Conservation (phyloP, 2,329 filamentous ascomycete genomes). For the Aquanectria penicillioides region DNA sequence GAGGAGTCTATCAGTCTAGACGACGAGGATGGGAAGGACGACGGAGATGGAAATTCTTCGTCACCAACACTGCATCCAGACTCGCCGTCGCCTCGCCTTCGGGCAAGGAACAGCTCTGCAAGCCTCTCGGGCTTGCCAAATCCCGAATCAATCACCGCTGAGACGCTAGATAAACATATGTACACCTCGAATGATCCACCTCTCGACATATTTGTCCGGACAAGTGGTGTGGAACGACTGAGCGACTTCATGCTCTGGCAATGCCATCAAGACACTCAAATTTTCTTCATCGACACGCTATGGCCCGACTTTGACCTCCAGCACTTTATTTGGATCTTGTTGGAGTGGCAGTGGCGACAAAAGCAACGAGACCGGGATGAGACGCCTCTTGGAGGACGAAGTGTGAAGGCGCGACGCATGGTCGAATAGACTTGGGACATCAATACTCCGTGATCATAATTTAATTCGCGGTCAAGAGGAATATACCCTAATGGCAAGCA, state of each 20-base stretch:
- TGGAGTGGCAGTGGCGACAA: slow-evolving; percentile 85
- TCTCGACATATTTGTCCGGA: slow-evolving; percentile 89
- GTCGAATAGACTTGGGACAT: slow-evolving; percentile 23
- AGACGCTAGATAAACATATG: slow-evolving; percentile 85
- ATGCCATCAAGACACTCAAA: slow-evolving; percentile 89
- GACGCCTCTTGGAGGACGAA: slow-evolving; percentile 47
- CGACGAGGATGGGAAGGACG: slow-evolving; percentile 53
- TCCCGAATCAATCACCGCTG: slow-evolving; percentile 85
- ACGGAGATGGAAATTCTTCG: slow-evolving; percentile 67
- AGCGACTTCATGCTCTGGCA: slow-evolving; percentile 99
- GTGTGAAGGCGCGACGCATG: slow-evolving; percentile 38
- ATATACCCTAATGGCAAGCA: slow-evolving; percentile 14
- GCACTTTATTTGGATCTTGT: slow-evolving; percentile 89
- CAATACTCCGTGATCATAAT: slow-evolving; percentile 35
- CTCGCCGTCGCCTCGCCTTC: slow-evolving; percentile 56
- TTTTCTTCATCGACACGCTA: slow-evolving; percentile 90
- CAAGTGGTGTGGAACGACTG: slow-evolving; percentile 89
- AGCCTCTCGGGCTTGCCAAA: slow-evolving; percentile 65
- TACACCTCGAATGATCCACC: slow-evolving; percentile 89
- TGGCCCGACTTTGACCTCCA: slow-evolving; percentile 98
- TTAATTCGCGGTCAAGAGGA: background rate
- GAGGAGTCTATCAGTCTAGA: slow-evolving; percentile 53
- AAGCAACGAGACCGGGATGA: slow-evolving; percentile 66
- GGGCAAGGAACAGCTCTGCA: slow-evolving; percentile 45
- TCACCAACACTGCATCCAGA: slow-evolving; percentile 68